Conservation (phyloP, 2,329 filamentous ascomycete species). For the Pseudocercospora eumusae region DNA sequence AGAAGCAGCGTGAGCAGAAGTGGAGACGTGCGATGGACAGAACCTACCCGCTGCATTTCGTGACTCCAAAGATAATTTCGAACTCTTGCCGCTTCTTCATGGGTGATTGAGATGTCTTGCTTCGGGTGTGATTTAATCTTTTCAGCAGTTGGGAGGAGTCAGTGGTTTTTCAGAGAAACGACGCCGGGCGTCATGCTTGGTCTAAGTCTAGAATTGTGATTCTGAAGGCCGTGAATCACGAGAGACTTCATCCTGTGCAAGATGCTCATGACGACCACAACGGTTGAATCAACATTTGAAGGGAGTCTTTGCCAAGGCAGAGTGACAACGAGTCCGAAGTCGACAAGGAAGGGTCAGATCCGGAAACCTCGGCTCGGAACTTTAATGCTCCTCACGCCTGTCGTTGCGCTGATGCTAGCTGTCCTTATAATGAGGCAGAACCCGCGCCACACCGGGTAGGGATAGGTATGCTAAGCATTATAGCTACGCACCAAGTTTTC, state of each 20-base stretch:
- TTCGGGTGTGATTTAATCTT: neutral
- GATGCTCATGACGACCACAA: neutral
- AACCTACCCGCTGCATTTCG: constrained; percentile 15
- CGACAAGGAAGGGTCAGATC: neutral
- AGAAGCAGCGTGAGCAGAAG: neutral
- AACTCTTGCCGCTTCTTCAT: constrained; percentile 14
- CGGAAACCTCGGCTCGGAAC: constrained; percentile 5
- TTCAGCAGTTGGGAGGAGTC: neutral
- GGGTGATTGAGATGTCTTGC: constrained; percentile 13
- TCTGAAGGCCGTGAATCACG: neutral
- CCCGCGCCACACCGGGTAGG: no score
- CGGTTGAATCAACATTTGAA: constrained; percentile 2
- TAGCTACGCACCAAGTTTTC: no score
- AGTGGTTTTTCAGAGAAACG: neutral
- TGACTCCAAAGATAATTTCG: constrained; percentile 19
- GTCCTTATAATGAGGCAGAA: no score
- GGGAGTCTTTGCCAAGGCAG: neutral
- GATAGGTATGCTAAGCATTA: no score
- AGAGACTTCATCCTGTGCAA: neutral
- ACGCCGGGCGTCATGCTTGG: neutral
- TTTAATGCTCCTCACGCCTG: constrained; percentile 5
- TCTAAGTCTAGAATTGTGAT: neutral
- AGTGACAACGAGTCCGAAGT: no score
- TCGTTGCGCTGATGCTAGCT: no score
- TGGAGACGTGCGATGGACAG: neutral